These are phyloP conservation scores for Kuraishia piskuri DNA, from an alignment of 805 yeast species.

Conservation along the genomic window DNA sequence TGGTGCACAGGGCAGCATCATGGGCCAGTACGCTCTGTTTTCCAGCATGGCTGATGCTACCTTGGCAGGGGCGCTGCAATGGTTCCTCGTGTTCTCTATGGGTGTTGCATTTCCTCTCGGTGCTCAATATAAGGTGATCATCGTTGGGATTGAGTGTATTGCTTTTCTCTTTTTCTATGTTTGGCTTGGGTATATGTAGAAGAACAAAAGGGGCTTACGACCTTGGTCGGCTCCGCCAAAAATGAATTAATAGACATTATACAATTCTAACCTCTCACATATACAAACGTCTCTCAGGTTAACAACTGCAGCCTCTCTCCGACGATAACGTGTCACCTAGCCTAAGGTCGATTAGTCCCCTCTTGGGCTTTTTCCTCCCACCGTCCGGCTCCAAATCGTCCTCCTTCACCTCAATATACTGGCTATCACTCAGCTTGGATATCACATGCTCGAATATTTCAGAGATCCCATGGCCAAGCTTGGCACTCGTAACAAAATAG, in stretches of 20 bases:
- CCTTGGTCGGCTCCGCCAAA: background rate
- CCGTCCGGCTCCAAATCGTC: slow-evolving; percentile 3
- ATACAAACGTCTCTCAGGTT: background rate
- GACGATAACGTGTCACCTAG: background rate
- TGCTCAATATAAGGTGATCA: background rate
- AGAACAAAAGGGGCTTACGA: no score
- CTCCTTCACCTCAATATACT: slow-evolving; percentile 16
- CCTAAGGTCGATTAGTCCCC: background rate
- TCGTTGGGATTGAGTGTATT: background rate
- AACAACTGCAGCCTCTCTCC: background rate
- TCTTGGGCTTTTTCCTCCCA: background rate
- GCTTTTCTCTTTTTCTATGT: background rate
- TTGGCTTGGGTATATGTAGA: background rate
- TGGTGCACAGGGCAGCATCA: background rate
- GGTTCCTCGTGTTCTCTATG: background rate
- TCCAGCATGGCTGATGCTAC: background rate
- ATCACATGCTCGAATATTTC: slow-evolving; percentile 30
- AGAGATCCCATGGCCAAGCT: slow-evolving; percentile 53
- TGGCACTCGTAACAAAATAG: slow-evolving; percentile 53
- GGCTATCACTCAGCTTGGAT: slow-evolving; percentile 17
- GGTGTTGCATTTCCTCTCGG: background rate
- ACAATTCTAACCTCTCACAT: no score
- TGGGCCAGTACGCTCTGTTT: background rate
- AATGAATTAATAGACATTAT: background rate
- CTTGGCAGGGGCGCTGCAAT: background rate